Evolutionary conservation across 306 rosid species (phyloP), one percentile per base, ranked within the genome.

Genomic region (Macrotyloma uniflorum): DNA sequence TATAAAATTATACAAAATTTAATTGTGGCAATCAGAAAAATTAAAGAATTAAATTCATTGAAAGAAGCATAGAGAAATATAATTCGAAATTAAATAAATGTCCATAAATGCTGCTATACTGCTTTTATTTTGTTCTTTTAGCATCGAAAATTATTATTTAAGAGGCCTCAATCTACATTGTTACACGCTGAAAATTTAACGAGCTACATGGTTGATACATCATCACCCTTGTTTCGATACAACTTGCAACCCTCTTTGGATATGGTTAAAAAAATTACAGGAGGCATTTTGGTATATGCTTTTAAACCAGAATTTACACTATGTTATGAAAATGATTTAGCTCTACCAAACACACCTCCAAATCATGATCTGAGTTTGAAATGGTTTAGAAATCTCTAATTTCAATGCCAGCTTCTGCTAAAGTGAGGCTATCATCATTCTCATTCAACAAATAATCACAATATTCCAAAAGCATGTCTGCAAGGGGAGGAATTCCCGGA

Each of bases 401-500:
- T 82, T 92, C 98, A 57, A 95, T 95, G 76, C 97, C 95, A 58
- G 93, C 85, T 92, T 95, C 98, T 22, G 98, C 98, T 73, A 82
- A 93, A 50, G 95, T 91, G 72, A 95, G 88, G 85, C 62, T 85
- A 14, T 91, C 98, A 46, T 92, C 98, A 38, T 89, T 88, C 83
- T 88, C 92, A 57, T 83, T 80, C 79, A 95, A 84, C 83, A 95
- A 85, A 82, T 72, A 88, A 79, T 95, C 98, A 86, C 98, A 95
- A 80, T 89, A 81, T 86, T 85, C 95, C 76, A 95, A 83, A 79
- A 91, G 98, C 89, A 86, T 90, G 81, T 95, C 98, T 0, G 98
- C 98, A 78, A 90, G 81, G 55, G 98, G 98, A 43, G 98, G 98
- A 75, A 95, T 95, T 42, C 90, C 90, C 5, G 98, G 98, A 77